Base-by-base conservation (phyloP, 2,329 filamentous ascomycete species). In the Colletotrichum tropicale region DNA sequence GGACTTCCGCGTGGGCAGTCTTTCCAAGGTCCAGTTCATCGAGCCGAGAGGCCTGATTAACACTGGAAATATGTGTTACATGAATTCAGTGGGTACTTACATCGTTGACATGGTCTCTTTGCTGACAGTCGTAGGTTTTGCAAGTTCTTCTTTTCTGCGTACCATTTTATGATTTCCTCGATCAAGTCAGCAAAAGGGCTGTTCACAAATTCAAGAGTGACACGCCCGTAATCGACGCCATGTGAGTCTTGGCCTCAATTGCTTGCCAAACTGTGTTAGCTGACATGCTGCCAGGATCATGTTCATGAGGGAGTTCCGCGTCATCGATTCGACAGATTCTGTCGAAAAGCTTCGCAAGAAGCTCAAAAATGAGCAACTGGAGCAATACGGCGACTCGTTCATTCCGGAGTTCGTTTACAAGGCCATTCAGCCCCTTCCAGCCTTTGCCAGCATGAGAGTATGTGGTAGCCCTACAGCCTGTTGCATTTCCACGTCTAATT, bases 21-120 rank as follows among this genome's bases (percentile, higher is more conserved):
- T 89, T 48, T 87, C 91, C 36, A 95, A 94, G 80, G 88, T 96
- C 78, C 89, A 94, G 21, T 98, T 98, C 81, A 89, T 99, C 66
- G 95, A 98, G 85, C 97, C 97, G 66, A 92, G 96, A 79, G 97
- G 97, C 65, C 90, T 99, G 81, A 94, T 98, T 79, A 99, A 99
- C 86, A 98, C 96, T 55, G 97, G 97, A 66, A 98, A 99, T 83
- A 98, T 98, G 95, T 99, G 97, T 86, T 99, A 99, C 86, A 98
- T 99, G 97, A 99, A 98, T 88, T 98, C 97, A 78, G 96, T 98
- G 89, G 87, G 95, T 87, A 12, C 15, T 16, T 7, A 28, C 28
- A 18, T 3, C 26, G 8, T 4, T 13, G 13, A 26, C 7, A 26
- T 65, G 10, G 62, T 18, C 8, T n/a, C 30, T 8, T 12, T 48